Conservation (phyloP, 2,329 filamentous ascomycete genomes). For the Fusarium secorum region DNA sequence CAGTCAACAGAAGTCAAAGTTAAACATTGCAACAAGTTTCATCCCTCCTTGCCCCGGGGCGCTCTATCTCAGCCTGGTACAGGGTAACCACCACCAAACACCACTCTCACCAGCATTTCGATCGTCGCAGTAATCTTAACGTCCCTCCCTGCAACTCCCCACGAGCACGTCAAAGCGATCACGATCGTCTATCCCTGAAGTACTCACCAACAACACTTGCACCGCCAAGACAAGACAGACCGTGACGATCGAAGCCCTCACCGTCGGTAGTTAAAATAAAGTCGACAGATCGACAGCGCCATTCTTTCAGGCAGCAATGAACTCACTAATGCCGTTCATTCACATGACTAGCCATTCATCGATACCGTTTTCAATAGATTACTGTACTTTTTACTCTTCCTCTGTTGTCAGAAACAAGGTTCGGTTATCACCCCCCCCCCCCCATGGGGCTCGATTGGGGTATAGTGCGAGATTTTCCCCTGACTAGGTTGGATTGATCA, state of each 20-base stretch:
- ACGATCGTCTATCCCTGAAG: conserved; percentile 10
- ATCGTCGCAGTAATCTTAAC: background rate
- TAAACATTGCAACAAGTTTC: background rate
- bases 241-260: background rate
- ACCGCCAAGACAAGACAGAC: conserved; percentile 4
- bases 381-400: background rate
- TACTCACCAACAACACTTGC: background rate
- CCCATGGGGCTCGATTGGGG: conserved; percentile 22
- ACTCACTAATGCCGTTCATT: background rate
- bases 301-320: background rate
- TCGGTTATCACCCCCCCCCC: conserved; percentile 10
- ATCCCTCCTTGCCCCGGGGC: background rate
- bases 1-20: background rate
- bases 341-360: conserved; percentile 4
- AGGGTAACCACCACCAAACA: background rate
- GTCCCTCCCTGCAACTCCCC: background rate
- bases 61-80: background rate
- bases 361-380: conserved; percentile 1
- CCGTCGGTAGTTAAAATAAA: conserved; percentile 10
- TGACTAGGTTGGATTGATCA: conserved; percentile 17
- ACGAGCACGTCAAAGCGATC: conserved; percentile 5
- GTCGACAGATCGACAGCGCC: background rate
- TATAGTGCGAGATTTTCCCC: conserved; percentile 22
- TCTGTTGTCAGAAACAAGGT: conserved; percentile 8
- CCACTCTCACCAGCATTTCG: background rate